Evolutionary conservation across 495 filamentous ascomycete species (phyloP).

Genomic region (Penicillium verhagenii): DNA sequence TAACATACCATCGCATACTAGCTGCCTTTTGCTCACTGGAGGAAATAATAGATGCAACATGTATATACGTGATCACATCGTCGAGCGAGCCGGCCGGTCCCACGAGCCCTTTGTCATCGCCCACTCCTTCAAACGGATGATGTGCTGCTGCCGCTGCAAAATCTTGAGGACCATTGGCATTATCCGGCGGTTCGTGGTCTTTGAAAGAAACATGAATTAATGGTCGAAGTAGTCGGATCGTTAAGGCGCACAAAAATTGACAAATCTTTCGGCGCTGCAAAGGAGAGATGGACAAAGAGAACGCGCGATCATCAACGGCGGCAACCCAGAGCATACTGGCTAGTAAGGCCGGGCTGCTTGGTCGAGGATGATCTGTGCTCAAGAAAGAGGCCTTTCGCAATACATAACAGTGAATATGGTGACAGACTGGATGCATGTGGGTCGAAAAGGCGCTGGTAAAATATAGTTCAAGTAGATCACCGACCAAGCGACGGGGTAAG

Average conservation of each 20-base stretch:
- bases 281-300: conserved; percentile 81
- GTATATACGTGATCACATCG: conserved; percentile 56
- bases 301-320: conserved; percentile 86
- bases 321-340: conserved; percentile 96
- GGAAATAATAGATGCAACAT: conserved; percentile 73
- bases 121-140: conserved; percentile 59
- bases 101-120: conserved; percentile 74
- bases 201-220: conserved; percentile 67
- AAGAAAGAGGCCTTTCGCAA: conserved; percentile 89
- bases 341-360: conserved; percentile 82
- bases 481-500: conserved; percentile 73
- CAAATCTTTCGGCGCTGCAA: conserved; percentile 84
- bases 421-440: conserved; percentile 84
- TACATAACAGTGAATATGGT: conserved; percentile 88
- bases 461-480: conserved; percentile 83
- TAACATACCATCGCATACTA: conserved; percentile 72
- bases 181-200: conserved; percentile 34
- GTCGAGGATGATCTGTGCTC: conserved; percentile 70
- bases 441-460: conserved; percentile 84
- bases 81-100: conserved; percentile 73
- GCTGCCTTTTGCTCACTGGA: conserved; percentile 94
- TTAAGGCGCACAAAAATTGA: conserved; percentile 86
- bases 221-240: conserved; percentile 79
- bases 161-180: conserved; percentile 29
- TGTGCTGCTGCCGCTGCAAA: conserved; percentile 30